Evolutionary conservation across 1,139 yeast genomes (phyloP).

Genomic region (Taphrina wiesneri): DNA sequence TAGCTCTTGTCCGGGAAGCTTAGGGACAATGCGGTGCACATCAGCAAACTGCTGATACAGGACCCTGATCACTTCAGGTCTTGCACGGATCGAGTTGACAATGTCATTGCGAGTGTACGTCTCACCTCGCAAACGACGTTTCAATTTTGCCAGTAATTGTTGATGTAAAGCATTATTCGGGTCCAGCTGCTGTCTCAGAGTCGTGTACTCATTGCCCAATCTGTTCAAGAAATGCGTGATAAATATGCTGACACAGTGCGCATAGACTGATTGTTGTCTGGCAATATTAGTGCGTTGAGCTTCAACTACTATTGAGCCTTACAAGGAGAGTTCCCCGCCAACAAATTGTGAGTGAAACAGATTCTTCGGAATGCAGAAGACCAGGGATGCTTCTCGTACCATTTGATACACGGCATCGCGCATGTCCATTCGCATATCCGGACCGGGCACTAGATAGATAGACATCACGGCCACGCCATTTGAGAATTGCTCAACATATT

Average conservation of each 20-base stretch:
- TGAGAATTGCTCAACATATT: constrained; percentile 90
- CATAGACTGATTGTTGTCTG: constrained; percentile 88
- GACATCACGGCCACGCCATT: constrained; percentile 87
- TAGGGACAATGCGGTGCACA: constrained; percentile 73
- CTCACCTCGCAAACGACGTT: constrained; percentile 87
- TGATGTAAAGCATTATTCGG: constrained; percentile 58
- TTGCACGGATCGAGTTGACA: constrained; percentile 69
- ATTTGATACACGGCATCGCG: constrained; percentile 86
- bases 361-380: constrained; percentile 88
- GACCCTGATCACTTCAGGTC: constrained; percentile 73
- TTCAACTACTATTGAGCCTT: neutral
- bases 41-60: constrained; percentile 91
- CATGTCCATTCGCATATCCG: constrained; percentile 47
- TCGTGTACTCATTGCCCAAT: constrained; percentile 83
- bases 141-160: constrained; percentile 56
- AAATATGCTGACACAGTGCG: constrained; percentile 90
- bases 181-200: constrained; percentile 66
- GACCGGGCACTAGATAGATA: constrained; percentile 68
- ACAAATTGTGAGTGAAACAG: constrained; percentile 75
- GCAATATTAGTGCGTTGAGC: neutral
- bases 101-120: constrained; percentile 88
- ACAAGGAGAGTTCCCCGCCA: constrained; percentile 72
- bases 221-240: constrained; percentile 93
- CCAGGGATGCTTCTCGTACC: constrained; percentile 87
- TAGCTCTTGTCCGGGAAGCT: neutral